These are phyloP conservation scores for Acanthamoeba royreba DNA, from an alignment of 208 protist genomes.

Conservation along the genomic window DNA sequence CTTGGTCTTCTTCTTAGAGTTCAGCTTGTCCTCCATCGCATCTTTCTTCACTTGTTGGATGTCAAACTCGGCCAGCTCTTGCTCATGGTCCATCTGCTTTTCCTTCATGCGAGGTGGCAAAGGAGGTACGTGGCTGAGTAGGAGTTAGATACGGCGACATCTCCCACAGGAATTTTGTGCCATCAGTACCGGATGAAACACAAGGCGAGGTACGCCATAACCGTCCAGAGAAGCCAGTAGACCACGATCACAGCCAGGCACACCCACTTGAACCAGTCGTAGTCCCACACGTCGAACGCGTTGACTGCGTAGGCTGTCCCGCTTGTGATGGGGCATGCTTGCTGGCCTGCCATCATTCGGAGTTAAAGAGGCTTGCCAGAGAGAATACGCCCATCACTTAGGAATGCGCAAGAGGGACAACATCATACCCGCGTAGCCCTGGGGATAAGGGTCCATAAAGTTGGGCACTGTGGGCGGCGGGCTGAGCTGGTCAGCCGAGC, in stretches of 20 bases:
- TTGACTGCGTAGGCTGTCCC: neutral
- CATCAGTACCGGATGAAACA: neutral
- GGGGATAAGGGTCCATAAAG: neutral
- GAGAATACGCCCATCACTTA: too few relatives aligned
- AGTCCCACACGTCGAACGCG: neutral
- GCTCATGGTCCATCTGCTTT: too few relatives aligned
- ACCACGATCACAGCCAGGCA: neutral
- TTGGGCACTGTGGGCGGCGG: neutral
- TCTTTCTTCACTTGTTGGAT: too few relatives aligned
- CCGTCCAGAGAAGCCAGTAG: conserved; percentile 3
- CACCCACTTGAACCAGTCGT: neutral
- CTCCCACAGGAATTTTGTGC: too few relatives aligned
- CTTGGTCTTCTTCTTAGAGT: too few relatives aligned
- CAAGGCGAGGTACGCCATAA: neutral
- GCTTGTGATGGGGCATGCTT: neutral
- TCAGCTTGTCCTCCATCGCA: too few relatives aligned
- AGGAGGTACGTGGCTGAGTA: too few relatives aligned
- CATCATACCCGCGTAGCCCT: neutral
- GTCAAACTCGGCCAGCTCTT: too few relatives aligned
- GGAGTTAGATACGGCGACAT: too few relatives aligned
- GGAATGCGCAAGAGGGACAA: too few relatives aligned
- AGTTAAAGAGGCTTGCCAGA: too few relatives aligned
- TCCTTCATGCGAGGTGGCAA: neutral
- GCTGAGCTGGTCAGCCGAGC: neutral
- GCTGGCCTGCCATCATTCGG: too few relatives aligned